Conservation (phyloP, 306 rosid species). For the Gastrolobium villosum region DNA sequence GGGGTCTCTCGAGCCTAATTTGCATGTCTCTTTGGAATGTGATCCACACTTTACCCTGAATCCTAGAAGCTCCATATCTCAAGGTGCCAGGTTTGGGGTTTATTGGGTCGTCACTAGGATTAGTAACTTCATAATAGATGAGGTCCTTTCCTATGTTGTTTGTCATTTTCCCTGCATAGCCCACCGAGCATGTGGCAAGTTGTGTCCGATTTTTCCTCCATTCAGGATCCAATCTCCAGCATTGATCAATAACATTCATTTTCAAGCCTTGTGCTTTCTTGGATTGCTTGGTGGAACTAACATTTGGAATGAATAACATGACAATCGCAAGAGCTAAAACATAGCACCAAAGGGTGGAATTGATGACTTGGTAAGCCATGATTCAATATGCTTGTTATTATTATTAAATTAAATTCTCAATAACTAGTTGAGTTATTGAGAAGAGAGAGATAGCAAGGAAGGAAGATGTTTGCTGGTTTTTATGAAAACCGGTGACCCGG, state of each 20-base stretch:
- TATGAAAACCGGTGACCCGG: too few species aligned
- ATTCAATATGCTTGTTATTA: background rate
- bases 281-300: constrained; percentile 6
- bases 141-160: constrained; percentile 44
- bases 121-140: constrained; percentile 35
- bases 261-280: background rate
- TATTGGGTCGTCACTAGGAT: constrained; percentile 40
- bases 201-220: constrained; percentile 41
- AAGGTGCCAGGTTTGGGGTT: constrained; percentile 45
- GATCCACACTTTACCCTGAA: constrained; percentile 47
- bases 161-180: constrained; percentile 48
- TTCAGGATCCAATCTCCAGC: constrained; percentile 45
- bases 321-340: background rate
- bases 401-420: background rate
- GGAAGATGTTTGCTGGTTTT: background rate
- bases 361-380: constrained; percentile 32
- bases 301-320: constrained; percentile 4
- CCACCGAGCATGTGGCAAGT: constrained; percentile 44
- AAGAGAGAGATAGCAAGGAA: background rate
- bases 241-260: constrained; percentile 47
- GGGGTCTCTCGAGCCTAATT: constrained; percentile 42
- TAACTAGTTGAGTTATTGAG: background rate
- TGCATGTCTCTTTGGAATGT: constrained; percentile 51
- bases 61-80: constrained; percentile 46
- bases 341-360: background rate